phyloP scores from a whole-genome alignment of 2,329 filamentous ascomycete species.

The Aspergillus latus region DNA sequence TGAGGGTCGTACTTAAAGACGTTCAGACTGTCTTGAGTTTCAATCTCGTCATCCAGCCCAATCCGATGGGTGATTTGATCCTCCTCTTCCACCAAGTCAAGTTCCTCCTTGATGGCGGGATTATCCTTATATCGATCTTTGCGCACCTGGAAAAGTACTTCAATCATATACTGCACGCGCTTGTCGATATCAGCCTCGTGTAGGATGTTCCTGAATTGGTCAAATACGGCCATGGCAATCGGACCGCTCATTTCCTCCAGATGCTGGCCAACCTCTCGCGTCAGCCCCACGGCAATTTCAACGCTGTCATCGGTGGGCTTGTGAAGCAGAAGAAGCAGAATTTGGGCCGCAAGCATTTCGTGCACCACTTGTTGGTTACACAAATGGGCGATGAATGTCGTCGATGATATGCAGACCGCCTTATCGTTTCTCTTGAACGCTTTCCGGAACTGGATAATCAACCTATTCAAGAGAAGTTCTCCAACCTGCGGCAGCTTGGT shows the following conservation, averaged over 20 bases:
- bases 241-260: slow-evolving; percentile 91
- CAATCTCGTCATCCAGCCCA: slow-evolving; percentile 77
- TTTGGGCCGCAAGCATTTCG: slow-evolving; percentile 90
- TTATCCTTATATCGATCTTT: slow-evolving; percentile 98
- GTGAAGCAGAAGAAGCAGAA: slow-evolving; percentile 84
- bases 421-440: slow-evolving; percentile 97
- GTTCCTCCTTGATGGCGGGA: slow-evolving; percentile 82
- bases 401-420: slow-evolving; percentile 87
- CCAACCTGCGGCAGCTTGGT: slow-evolving; percentile 95
- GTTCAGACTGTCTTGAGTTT: slow-evolving; percentile 83
- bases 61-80: slow-evolving; percentile 93
- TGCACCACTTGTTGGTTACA: slow-evolving; percentile 96
- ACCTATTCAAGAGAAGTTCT: slow-evolving; percentile 78
- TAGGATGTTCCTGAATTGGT: slow-evolving; percentile 91
- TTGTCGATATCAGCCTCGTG: slow-evolving; percentile 98
- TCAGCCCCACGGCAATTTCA: slow-evolving; percentile 93
- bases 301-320: slow-evolving; percentile 97
- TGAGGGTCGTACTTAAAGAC: slow-evolving; percentile 92
- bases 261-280: slow-evolving; percentile 88
- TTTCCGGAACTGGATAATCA: slow-evolving; percentile 92
- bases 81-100: slow-evolving; percentile 95
- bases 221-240: slow-evolving; percentile 87
- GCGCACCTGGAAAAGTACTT: slow-evolving; percentile 92
- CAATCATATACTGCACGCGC: slow-evolving; percentile 98
- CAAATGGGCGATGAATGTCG: slow-evolving; percentile 91